A percentile compares a stretch with the other conserved stretches of the same genome.
phyloP scores from a whole-genome alignment of 192 early-diverging fungal genomes.

The Entophlyctis helioformis region DNA sequence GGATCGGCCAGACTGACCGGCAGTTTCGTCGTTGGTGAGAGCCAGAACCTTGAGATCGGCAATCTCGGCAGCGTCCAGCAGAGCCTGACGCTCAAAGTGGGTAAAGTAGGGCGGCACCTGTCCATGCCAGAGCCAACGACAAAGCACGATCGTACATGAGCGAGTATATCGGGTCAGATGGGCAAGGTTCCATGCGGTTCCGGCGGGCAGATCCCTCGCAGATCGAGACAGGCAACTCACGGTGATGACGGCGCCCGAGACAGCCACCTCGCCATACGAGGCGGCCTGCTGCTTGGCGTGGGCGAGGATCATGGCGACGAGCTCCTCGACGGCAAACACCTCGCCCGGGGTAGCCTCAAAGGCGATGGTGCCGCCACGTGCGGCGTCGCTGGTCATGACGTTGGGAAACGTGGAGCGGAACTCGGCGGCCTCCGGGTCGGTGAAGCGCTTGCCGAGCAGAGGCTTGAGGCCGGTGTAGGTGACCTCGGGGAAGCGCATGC shows the following conservation, averaged over 20 bases:
- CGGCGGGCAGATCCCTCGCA: too few relatives aligned
- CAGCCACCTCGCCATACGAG: slow-evolving; percentile 55
- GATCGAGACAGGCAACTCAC: slow-evolving; percentile 37
- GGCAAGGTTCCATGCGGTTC: too few relatives aligned
- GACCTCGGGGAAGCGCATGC: slow-evolving; percentile 65
- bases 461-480: slow-evolving; percentile 77
- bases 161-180: too few relatives aligned
- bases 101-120: slow-evolving; percentile 83
- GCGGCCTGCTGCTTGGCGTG: slow-evolving; percentile 79
- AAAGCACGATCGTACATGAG: too few relatives aligned
- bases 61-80: slow-evolving; percentile 86
- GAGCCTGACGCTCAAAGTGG: slow-evolving; percentile 81
- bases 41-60: slow-evolving; percentile 72
- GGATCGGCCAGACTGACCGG: slow-evolving; percentile 47
- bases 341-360: slow-evolving; percentile 39
- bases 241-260: slow-evolving; percentile 85
- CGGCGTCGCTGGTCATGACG: slow-evolving; percentile 58
- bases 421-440: slow-evolving; percentile 49
- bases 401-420: slow-evolving; percentile 70
- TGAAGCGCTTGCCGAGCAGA: slow-evolving; percentile 65
- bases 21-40: slow-evolving; percentile 89
- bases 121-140: slow-evolving; percentile 1
- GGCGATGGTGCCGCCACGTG: slow-evolving; percentile 48
- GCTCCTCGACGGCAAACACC: slow-evolving; percentile 65
- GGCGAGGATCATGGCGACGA: slow-evolving; percentile 87